These are phyloP conservation scores for Bolboschoenoplectus hybrid DNA, from an alignment of 202 grass and related monocot species.

Conservation along the genomic window DNA sequence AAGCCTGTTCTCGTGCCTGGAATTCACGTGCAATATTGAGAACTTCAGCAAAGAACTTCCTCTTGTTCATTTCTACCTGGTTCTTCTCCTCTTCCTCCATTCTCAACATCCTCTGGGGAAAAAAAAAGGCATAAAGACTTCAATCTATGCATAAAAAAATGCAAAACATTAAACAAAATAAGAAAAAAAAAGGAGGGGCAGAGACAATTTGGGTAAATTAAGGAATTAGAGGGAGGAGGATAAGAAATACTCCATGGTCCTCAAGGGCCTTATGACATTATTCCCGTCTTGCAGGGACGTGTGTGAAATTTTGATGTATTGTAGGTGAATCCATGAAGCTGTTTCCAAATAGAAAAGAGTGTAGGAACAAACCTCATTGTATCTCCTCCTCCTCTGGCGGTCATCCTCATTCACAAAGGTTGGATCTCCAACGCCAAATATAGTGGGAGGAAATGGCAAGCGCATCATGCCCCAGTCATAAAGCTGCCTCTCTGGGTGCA, in stretches of 20 bases:
- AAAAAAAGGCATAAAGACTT: slow-evolving; percentile 30
- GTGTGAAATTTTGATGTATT: neutral
- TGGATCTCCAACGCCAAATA: slow-evolving; percentile 89
- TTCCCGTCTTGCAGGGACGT: neutral
- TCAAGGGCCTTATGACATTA: neutral
- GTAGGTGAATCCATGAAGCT: neutral
- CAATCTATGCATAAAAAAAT: neutral
- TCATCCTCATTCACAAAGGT: slow-evolving; percentile 77
- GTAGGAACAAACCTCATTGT: slow-evolving; percentile 61
- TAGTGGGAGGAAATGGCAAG: slow-evolving; percentile 75
- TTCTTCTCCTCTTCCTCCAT: slow-evolving; percentile 97
- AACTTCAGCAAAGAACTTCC: slow-evolving; percentile 97
- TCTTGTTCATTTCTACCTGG: slow-evolving; percentile 78
- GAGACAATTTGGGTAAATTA: neutral
- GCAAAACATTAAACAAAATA: neutral
- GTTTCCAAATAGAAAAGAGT: slow-evolving; percentile 3
- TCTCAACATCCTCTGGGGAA: slow-evolving; percentile 79
- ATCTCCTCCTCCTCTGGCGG: slow-evolving; percentile 83
- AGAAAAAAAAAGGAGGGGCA: neutral
- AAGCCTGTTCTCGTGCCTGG: slow-evolving; percentile 64
- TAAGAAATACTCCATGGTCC: slow-evolving; percentile 18
- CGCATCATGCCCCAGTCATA: slow-evolving; percentile 99
- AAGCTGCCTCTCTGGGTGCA: slow-evolving; percentile 78
- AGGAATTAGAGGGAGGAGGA: neutral
- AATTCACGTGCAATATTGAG: slow-evolving; percentile 89